Percentiles rank a stretch among this genome's conserved stretches.
These are phyloP conservation scores for Saturnispora besseyi DNA, from an alignment of 805 yeast genomes.

Conservation along the genomic window DNA sequence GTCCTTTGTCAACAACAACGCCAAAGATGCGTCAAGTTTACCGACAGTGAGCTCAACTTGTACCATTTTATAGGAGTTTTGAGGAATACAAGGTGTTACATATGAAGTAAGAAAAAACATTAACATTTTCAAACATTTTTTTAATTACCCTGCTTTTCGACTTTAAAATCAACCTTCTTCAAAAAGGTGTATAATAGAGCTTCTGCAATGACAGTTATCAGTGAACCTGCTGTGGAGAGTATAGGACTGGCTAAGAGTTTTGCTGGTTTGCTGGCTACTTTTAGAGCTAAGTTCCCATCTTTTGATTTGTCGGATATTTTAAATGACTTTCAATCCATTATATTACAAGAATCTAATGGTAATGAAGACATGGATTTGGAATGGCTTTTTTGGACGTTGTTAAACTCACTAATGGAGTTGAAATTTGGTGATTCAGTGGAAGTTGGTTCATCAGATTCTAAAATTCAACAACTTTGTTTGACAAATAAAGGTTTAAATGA, in stretches of 20 bases:
- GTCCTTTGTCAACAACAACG: conserved; percentile 74
- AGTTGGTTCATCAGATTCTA: not conserved
- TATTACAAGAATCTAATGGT: conserved; percentile 7
- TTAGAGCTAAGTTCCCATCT: conserved; percentile 2
- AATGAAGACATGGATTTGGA: conserved; percentile 3
- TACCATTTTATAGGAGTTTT: conserved; percentile 29
- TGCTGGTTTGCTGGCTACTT: not conserved
- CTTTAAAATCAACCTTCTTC: too few species aligned
- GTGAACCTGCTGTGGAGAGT: not conserved
- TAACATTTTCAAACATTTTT: too few species aligned
- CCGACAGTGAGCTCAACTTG: conserved; percentile 94
- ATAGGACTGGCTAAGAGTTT: not conserved
- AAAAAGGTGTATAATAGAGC: too few species aligned
- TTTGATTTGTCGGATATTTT: conserved; percentile 3
- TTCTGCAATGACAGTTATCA: not conserved
- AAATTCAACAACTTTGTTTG: not conserved
- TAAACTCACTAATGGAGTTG: not conserved
- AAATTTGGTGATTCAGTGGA: not conserved
- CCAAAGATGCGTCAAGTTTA: conserved; percentile 89
- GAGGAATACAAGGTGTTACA: not conserved
- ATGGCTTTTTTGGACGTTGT: conserved; percentile 7
- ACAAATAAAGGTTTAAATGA: not conserved
- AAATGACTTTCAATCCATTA: conserved; percentile 31
- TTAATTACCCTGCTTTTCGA: too few species aligned
- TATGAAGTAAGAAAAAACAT: too few species aligned